These are phyloP conservation scores for Alternaria tenuissima DNA, from an alignment of 2,329 filamentous ascomycete species.

Conservation along the genomic window DNA sequence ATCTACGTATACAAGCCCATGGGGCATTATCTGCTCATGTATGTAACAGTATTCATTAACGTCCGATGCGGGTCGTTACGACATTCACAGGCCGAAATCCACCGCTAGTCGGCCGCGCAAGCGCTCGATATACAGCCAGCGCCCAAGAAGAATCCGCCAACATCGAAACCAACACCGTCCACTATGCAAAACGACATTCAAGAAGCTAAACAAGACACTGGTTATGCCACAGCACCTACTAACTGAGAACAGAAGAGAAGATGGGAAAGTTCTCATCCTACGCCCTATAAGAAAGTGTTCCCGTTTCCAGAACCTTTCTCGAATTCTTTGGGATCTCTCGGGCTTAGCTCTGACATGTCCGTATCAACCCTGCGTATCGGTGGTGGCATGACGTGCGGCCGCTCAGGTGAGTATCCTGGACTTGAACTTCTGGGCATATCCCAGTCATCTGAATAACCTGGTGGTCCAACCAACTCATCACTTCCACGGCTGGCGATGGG, in stretches of 20 bases:
- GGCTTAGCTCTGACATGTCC: slow-evolving; percentile 10
- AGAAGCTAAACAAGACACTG: background rate
- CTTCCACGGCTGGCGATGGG: slow-evolving; percentile 37
- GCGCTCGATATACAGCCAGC: background rate
- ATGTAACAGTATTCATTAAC: background rate
- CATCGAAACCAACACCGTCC: background rate
- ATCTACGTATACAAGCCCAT: background rate
- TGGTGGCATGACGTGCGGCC: background rate
- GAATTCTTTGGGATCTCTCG: slow-evolving; percentile 14
- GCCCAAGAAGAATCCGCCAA: background rate
- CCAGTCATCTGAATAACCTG: slow-evolving; percentile 27
- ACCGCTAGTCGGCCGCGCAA: background rate
- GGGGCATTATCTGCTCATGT: background rate
- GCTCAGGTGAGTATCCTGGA: slow-evolving; percentile 19
- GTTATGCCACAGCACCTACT: background rate
- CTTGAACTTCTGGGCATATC: slow-evolving; percentile 18
- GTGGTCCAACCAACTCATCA: slow-evolving; percentile 26
- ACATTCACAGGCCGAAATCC: background rate
- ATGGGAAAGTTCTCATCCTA: background rate
- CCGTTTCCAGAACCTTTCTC: slow-evolving; percentile 6
- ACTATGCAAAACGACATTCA: slow-evolving; percentile 11
- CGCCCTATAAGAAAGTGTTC: background rate
- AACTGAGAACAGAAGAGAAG: background rate
- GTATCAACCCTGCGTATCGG: slow-evolving; percentile 19
- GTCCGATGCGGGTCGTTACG: background rate